phyloP scores from a whole-genome alignment of 352 stramenopile genomes.

The Pythium oligandrum region DNA sequence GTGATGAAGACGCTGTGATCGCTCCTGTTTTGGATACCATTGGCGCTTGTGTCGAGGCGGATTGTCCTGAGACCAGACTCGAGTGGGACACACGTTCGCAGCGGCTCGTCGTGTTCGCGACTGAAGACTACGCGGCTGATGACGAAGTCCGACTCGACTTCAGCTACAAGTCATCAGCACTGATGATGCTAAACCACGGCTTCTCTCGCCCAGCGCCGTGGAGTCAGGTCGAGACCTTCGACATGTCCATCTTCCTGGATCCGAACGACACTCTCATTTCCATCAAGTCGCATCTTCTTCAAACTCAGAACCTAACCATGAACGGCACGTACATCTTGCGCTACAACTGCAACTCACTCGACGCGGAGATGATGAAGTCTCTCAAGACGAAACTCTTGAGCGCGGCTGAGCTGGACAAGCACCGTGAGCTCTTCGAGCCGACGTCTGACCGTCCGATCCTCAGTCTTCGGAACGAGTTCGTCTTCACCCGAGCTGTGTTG shows the following conservation, averaged over 20 bases:
- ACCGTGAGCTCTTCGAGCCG: slow-evolving; percentile 8
- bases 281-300: slow-evolving; percentile 20
- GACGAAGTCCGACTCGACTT: slow-evolving; percentile 20
- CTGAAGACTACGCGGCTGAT: slow-evolving; percentile 13
- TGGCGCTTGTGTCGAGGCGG: slow-evolving; percentile 13
- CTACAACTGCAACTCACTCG: slow-evolving; percentile 12
- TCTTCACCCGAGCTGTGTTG: slow-evolving; percentile 19
- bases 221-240: slow-evolving; percentile 14
- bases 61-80: slow-evolving; percentile 10
- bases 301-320: slow-evolving; percentile 17
- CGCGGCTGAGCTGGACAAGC: slow-evolving; percentile 15
- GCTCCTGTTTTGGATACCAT: slow-evolving; percentile 24
- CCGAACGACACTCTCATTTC: slow-evolving; percentile 20
- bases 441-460: slow-evolving; percentile 6
- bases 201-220: slow-evolving; percentile 12
- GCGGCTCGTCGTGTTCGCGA: slow-evolving; percentile 18
- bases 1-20: slow-evolving; percentile 15
- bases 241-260: slow-evolving; percentile 26
- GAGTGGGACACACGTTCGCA: slow-evolving; percentile 11
- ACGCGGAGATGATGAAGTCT: slow-evolving; percentile 11
- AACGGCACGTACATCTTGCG: slow-evolving; percentile 22
- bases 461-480: slow-evolving; percentile 26
- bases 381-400: slow-evolving; percentile 26
- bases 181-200: slow-evolving; percentile 28
- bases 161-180: slow-evolving; percentile 11